Evolutionary conservation across 805 yeast species (phyloP).

Genomic region (Saccharomycopsis guyanensis): DNA sequence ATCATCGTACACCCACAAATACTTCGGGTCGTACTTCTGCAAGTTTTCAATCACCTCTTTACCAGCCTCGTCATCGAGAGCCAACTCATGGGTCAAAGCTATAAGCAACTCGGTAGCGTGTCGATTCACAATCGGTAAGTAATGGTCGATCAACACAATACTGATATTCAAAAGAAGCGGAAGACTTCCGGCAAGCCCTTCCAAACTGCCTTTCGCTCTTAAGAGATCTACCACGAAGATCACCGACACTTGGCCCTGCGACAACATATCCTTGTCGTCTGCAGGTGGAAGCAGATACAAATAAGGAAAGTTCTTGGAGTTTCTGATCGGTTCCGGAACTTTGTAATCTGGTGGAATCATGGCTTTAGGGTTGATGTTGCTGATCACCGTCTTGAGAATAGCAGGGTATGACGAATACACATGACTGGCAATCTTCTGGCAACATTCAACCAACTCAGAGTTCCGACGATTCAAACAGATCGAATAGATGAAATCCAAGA

Average conservation of each 20-base stretch:
- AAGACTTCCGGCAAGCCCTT: conserved; percentile 48
- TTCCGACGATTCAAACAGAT: conserved; percentile 65
- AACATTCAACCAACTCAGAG: conserved; percentile 65
- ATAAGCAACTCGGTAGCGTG: conserved; percentile 73
- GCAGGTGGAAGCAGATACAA: conserved; percentile 43
- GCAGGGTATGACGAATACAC: conserved; percentile 51
- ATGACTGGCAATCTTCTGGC: conserved; percentile 76
- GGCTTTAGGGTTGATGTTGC: conserved; percentile 70
- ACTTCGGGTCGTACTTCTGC: conserved; percentile 40
- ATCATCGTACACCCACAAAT: conserved; percentile 83
- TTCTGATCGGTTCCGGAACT: conserved; percentile 27
- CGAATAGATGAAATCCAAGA: conserved; percentile 60
- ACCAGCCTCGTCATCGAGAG: conserved; percentile 44
- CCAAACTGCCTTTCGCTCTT: conserved; percentile 38
- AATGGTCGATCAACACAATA: conserved; percentile 81
- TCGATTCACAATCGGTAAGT: conserved; percentile 72
- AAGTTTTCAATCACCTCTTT: conserved; percentile 50
- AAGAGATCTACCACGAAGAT: conserved; percentile 79
- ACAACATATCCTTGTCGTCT: conserved; percentile 63
- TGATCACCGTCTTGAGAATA: conserved; percentile 53
- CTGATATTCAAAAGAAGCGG: conserved; percentile 75
- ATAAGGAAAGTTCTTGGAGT: conserved; percentile 55
- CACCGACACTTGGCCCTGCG: conserved; percentile 80
- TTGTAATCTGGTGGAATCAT: conserved; percentile 72
- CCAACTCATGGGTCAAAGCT: conserved; percentile 59